Evolutionary conservation across 139 green algal species (phyloP).

Genomic region (Picochlorum sp.): DNA sequence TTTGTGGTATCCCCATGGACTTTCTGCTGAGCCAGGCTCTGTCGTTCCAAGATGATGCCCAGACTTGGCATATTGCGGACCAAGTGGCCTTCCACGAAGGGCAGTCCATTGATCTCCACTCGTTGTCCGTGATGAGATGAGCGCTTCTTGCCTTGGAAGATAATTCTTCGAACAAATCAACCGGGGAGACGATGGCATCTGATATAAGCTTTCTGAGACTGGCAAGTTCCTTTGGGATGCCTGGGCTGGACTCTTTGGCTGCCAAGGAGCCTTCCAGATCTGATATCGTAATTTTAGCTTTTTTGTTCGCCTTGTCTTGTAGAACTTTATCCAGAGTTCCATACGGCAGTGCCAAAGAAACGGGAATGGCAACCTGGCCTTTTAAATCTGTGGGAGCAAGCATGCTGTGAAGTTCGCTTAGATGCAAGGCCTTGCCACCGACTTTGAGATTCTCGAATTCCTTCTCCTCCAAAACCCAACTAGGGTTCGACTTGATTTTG

Average conservation of each 20-base stretch:
- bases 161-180: slow-evolving; percentile 28
- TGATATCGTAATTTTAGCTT: slow-evolving; percentile 21
- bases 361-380: slow-evolving; percentile 25
- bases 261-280: slow-evolving; percentile 14
- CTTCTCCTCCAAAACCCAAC: slow-evolving; percentile 34
- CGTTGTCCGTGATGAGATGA: slow-evolving; percentile 16
- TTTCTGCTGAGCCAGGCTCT: slow-evolving; percentile 56
- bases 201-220: slow-evolving; percentile 19
- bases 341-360: slow-evolving; percentile 71
- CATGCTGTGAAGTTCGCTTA: slow-evolving; percentile 43
- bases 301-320: slow-evolving; percentile 29
- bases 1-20: slow-evolving; percentile 48
- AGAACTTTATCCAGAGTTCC: slow-evolving; percentile 73
- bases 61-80: slow-evolving; percentile 68
- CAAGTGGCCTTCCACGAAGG: slow-evolving; percentile 40
- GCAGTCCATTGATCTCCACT: slow-evolving; percentile 2
- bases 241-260: not conserved
- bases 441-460: slow-evolving; percentile 51
- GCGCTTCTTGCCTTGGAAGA: slow-evolving; percentile 13
- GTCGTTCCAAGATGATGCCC: slow-evolving; percentile 79
- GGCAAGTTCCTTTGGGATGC: slow-evolving; percentile 25
- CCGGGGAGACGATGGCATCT: slow-evolving; percentile 23
- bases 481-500: not conserved
- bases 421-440: slow-evolving; percentile 65
- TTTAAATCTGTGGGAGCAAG: too few relatives aligned